Percentiles rank a stretch among this genome's conserved stretches.
phyloP scores from a whole-genome alignment of 164 flowering plant species.

The Berberis thunbergii region DNA sequence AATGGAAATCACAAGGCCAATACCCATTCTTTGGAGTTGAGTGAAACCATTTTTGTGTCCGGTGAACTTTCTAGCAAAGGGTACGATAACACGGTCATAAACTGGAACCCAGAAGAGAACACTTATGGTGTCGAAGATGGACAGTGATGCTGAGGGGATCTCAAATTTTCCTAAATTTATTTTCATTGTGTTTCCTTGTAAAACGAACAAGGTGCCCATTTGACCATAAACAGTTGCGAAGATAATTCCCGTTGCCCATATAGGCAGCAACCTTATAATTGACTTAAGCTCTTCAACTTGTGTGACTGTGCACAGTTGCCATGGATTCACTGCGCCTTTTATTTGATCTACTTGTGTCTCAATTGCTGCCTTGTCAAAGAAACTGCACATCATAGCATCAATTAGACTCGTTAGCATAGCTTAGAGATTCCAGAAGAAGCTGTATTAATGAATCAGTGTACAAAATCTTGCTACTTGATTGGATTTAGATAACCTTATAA shows the following conservation, averaged over 20 bases:
- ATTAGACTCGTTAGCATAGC: no score
- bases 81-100: conserved; percentile 48
- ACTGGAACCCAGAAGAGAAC: conserved; percentile 57
- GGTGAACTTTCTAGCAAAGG: conserved; percentile 35
- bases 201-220: conserved; percentile 45
- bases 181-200: conserved; percentile 55
- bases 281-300: conserved; percentile 73
- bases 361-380: conserved; percentile 75
- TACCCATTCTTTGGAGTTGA: conserved; percentile 67
- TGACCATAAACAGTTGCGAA: conserved; percentile 50
- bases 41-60: conserved; percentile 57
- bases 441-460: no score
- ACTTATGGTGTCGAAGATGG: conserved; percentile 54
- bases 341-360: conserved; percentile 25
- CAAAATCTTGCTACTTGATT: no score
- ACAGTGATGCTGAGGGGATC: conserved; percentile 53
- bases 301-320: conserved; percentile 65
- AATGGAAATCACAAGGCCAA: conserved; percentile 60
- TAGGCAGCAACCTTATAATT: conserved; percentile 44
- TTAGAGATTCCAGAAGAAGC: no score
- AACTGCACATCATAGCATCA: conserved; percentile 23
- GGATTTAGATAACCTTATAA: no score
- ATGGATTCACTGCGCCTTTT: conserved; percentile 31
- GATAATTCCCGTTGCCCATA: conserved; percentile 60
- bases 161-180: conserved; percentile 27